Conservation (phyloP, 2,329 filamentous ascomycete genomes). For the Fusarium robinianum region DNA sequence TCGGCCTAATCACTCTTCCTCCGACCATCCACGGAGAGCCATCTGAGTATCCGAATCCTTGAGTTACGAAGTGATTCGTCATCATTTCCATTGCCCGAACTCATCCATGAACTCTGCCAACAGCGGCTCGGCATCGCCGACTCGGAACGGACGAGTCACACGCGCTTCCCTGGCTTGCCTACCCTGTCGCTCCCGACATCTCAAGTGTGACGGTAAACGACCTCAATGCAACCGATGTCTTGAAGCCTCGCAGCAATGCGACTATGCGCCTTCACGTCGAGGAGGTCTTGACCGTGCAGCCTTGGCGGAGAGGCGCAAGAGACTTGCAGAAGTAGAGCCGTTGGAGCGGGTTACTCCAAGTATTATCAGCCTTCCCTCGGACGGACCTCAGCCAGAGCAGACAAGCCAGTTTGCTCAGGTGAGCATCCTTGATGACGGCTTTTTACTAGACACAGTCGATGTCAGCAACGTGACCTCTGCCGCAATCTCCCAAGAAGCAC, state of each 20-base stretch:
- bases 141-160: no score
- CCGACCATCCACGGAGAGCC: no score
- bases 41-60: no score
- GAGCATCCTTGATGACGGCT: background rate
- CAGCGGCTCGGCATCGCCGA: no score
- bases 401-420: background rate
- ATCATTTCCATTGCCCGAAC: no score
- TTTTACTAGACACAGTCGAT: background rate
- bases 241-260: conserved; percentile 49
- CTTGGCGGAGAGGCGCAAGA: conserved; percentile 37
- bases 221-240: conserved; percentile 53
- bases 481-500: background rate
- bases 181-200: conserved; percentile 54
- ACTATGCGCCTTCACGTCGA: conserved; percentile 56
- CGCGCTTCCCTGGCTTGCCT: conserved; percentile 51
- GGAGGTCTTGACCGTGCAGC: conserved; percentile 46
- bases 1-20: no score
- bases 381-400: background rate
- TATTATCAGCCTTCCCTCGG: background rate
- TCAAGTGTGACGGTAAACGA: conserved; percentile 57
- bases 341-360: background rate
- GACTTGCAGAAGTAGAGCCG: conserved; percentile 22
- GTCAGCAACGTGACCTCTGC: background rate
- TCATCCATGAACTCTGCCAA: no score
- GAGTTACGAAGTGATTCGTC: no score